phyloP scores from a whole-genome alignment of 164 flowering plant genomes.

The Magnolia changhungtana region DNA sequence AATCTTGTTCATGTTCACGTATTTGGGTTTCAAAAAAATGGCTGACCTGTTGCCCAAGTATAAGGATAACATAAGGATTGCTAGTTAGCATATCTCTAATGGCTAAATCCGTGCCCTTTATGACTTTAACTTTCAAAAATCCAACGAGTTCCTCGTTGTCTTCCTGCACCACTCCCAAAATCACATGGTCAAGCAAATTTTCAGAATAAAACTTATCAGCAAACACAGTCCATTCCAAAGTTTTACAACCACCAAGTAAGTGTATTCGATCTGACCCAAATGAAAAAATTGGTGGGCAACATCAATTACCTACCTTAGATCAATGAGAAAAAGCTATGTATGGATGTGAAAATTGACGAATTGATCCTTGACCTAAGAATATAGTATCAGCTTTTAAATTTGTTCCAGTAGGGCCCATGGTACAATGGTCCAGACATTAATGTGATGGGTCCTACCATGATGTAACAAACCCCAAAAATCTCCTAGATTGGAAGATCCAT shows the following conservation, averaged over 20 bases:
- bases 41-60: constrained; percentile 75
- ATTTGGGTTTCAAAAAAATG: background rate
- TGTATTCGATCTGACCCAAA: background rate
- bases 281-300: background rate
- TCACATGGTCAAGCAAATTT: background rate
- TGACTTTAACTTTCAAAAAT: constrained; percentile 74
- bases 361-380: too few relatives aligned
- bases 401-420: too few relatives aligned
- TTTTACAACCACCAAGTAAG: background rate
- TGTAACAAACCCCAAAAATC: too few relatives aligned
- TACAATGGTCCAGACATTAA: too few relatives aligned
- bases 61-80: constrained; percentile 83
- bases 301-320: too few relatives aligned
- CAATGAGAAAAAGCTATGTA: too few relatives aligned
- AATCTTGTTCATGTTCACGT: background rate
- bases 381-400: too few relatives aligned
- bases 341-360: too few relatives aligned
- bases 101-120: constrained; percentile 79
- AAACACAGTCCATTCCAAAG: background rate
- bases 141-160: constrained; percentile 94
- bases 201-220: background rate
- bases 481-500: too few relatives aligned
- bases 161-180: constrained; percentile 40
- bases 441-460: too few relatives aligned
- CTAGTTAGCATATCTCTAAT: constrained; percentile 91